phyloP scores from a whole-genome alignment of 2,329 filamentous ascomycete genomes.

The Calonectria pteridis region DNA sequence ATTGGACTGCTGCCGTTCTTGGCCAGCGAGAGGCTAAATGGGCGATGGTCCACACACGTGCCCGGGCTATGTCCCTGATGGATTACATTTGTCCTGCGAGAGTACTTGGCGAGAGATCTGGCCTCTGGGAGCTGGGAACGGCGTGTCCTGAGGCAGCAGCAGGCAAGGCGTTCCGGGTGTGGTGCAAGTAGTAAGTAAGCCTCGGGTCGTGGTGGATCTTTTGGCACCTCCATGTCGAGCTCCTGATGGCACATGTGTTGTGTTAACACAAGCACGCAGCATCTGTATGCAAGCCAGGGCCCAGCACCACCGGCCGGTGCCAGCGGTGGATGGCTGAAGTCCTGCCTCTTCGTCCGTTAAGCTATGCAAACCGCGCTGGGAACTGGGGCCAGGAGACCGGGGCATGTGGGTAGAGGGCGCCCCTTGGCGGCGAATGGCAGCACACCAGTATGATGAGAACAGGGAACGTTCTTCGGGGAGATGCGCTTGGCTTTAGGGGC shows the following conservation, averaged over 20 bases:
- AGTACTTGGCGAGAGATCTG: slow-evolving; percentile 7
- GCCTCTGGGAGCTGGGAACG: not conserved
- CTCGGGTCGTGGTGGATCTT: slow-evolving; percentile 7
- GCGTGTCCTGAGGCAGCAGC: not conserved
- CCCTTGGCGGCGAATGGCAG: slow-evolving; percentile 40
- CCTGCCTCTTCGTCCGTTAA: slow-evolving; percentile 7
- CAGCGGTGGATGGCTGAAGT: slow-evolving; percentile 18
- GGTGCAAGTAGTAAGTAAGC: not conserved
- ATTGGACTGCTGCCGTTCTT: slow-evolving; percentile 3
- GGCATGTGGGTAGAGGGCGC: slow-evolving; percentile 38
- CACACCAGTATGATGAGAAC: slow-evolving; percentile 41
- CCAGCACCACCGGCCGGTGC: slow-evolving; percentile 13
- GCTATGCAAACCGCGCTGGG: slow-evolving; percentile 22
- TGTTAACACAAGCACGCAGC: slow-evolving; percentile 8
- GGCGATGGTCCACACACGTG: not conserved
- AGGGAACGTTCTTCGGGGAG: slow-evolving; percentile 42
- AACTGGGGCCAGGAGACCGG: slow-evolving; percentile 36
- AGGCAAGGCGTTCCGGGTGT: slow-evolving; percentile 7
- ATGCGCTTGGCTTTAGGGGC: slow-evolving; percentile 41
- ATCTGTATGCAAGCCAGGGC: not conserved
- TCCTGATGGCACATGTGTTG: slow-evolving; percentile 7
- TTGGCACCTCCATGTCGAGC: slow-evolving; percentile 5
- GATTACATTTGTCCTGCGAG: not conserved
- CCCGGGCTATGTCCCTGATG: not conserved
- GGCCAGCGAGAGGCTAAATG: not conserved